Percentiles rank a stretch among this genome's conserved stretches.
phyloP scores from a whole-genome alignment of 306 rosid genomes.

The Sindora glabra region DNA sequence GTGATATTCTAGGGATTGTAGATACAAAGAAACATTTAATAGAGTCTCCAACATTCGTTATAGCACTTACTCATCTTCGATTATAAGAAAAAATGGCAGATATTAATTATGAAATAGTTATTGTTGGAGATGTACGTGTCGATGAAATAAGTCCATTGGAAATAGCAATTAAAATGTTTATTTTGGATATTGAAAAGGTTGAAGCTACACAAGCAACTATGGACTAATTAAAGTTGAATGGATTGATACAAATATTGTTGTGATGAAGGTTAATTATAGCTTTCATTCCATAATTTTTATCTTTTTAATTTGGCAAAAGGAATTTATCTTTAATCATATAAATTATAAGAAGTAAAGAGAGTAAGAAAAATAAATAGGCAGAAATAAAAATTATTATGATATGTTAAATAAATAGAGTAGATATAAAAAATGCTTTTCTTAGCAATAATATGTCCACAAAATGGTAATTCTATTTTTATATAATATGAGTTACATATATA shows the following conservation, averaged over 20 bases:
- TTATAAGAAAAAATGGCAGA: slow-evolving; percentile 35
- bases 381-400: background rate
- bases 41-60: slow-evolving; percentile 44
- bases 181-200: slow-evolving; percentile 63
- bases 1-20: slow-evolving; percentile 37
- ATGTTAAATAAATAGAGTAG: slow-evolving; percentile 7
- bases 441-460: background rate
- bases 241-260: slow-evolving; percentile 85
- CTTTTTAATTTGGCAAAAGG: background rate
- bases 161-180: slow-evolving; percentile 59
- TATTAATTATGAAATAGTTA: slow-evolving; percentile 29
- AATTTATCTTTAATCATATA: slow-evolving; percentile 14
- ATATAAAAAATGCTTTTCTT: background rate
- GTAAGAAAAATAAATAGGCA: background rate
- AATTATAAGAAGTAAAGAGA: background rate
- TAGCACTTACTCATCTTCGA: slow-evolving; percentile 60
- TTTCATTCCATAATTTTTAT: slow-evolving; percentile 10
- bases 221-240: slow-evolving; percentile 93
- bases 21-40: slow-evolving; percentile 36
- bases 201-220: slow-evolving; percentile 91
- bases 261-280: slow-evolving; percentile 72
- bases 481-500: background rate
- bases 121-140: slow-evolving; percentile 54
- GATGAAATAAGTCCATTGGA: slow-evolving; percentile 79
- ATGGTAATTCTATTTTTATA: background rate